phyloP scores from a whole-genome alignment of 345 rosid genomes.

The Isatis tinctoria region DNA sequence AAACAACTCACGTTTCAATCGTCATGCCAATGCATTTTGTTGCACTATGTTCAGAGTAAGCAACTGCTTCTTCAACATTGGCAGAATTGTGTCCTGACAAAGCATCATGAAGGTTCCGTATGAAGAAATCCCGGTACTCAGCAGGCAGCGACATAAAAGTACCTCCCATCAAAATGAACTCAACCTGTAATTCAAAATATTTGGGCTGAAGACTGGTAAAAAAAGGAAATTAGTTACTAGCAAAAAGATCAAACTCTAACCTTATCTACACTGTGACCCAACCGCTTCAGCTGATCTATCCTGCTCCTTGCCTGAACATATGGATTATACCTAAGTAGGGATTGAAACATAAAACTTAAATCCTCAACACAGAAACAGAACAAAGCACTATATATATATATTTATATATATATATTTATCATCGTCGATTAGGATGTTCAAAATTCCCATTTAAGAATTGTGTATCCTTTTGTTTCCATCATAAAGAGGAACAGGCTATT shows the following conservation, averaged over 20 bases:
- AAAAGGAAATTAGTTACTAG: neutral
- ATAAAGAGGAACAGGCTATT: neutral
- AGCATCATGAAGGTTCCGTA: constrained; percentile 95
- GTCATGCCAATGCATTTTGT: constrained; percentile 99
- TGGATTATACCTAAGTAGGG: constrained; percentile 66
- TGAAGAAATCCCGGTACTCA: constrained; percentile 91
- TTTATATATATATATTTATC: too few species aligned
- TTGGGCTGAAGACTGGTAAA: neutral
- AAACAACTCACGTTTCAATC: constrained; percentile 81
- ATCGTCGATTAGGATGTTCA: neutral
- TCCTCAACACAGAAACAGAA: neutral
- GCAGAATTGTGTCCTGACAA: constrained; percentile 94
- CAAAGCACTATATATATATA: neutral
- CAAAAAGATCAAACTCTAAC: constrained; percentile 33
- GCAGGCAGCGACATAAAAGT: constrained; percentile 97
- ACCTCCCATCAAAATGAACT: constrained; percentile 98
- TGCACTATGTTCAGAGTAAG: constrained; percentile 90
- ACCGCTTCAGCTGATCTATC: constrained; percentile 96
- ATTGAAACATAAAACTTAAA: neutral
- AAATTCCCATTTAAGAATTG: neutral
- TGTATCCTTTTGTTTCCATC: neutral
- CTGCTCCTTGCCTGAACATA: constrained; percentile 98
- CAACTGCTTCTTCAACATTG: constrained; percentile 94
- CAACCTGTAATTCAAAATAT: constrained; percentile 55
- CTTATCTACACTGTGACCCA: constrained; percentile 99